These are phyloP conservation scores for Allodekkera sacchari DNA, from an alignment of 805 yeast species.

Conservation along the genomic window DNA sequence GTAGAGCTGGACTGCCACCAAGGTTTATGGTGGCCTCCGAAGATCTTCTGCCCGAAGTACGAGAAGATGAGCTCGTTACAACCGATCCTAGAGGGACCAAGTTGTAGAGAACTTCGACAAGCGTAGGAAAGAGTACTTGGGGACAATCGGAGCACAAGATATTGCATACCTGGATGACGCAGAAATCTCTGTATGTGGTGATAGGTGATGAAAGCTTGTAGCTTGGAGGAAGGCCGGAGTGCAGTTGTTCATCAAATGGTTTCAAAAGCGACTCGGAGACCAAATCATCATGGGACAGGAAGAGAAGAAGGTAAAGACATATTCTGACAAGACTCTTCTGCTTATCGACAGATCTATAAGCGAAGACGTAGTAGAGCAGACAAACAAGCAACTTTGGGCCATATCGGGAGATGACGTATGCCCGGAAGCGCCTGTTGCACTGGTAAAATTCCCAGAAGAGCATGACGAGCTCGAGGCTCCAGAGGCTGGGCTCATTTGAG, in stretches of 20 bases:
- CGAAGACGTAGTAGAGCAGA: slow-evolving; percentile 49
- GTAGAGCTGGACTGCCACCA: slow-evolving; percentile 8
- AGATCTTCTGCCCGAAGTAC: slow-evolving; percentile 11
- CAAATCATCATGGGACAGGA: slow-evolving; percentile 31
- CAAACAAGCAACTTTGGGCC: slow-evolving; percentile 47
- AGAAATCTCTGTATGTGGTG: slow-evolving; percentile 54
- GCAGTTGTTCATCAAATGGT: slow-evolving; percentile 36
- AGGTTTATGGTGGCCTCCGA: slow-evolving; percentile 6
- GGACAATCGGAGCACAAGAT: slow-evolving; percentile 27
- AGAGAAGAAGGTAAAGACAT: slow-evolving; percentile 43
- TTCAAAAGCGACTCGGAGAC: slow-evolving; percentile 33
- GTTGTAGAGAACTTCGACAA: slow-evolving; percentile 56
- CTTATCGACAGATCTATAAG: slow-evolving; percentile 31
- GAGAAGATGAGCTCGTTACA: slow-evolving; percentile 4
- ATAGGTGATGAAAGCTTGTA: slow-evolving; percentile 34
- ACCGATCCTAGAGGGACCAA: slow-evolving; percentile 33
- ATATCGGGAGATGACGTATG: slow-evolving; percentile 31
- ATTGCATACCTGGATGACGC: slow-evolving; percentile 44
- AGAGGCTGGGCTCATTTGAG: slow-evolving; percentile 21
- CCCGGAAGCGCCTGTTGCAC: slow-evolving; percentile 53
- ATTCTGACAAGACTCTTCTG: slow-evolving; percentile 39
- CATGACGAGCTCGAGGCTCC: slow-evolving; percentile 54
- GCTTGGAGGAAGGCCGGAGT: slow-evolving; percentile 42
- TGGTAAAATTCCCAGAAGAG: slow-evolving; percentile 72
- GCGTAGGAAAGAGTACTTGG: slow-evolving; percentile 33